These are phyloP conservation scores for Colletotrichum sp. DNA, from an alignment of 2,329 filamentous ascomycete genomes.

Conservation along the genomic window DNA sequence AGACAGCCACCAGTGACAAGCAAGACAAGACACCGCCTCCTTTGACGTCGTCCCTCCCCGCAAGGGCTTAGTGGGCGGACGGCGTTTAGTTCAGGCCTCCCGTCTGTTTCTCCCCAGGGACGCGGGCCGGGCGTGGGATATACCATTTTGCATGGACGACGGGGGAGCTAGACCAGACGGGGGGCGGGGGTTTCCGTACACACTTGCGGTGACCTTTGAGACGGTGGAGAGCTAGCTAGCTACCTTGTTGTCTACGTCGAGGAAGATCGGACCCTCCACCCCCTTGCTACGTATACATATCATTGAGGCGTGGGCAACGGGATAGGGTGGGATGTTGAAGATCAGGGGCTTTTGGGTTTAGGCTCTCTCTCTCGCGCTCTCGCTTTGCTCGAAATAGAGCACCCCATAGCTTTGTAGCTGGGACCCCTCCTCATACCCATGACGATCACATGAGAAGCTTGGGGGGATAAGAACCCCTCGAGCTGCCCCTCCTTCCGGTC, in stretches of 20 bases:
- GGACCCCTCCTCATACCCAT: background rate
- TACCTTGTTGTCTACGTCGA: background rate
- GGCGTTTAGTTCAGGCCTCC: background rate
- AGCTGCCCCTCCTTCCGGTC: background rate
- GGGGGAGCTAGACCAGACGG: background rate
- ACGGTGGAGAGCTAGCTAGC: background rate
- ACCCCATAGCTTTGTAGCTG: background rate
- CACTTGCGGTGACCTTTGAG: background rate
- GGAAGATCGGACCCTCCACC: background rate
- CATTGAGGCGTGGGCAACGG: background rate
- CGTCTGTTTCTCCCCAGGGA: background rate
- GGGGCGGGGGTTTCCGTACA: background rate
- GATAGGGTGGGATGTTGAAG: background rate
- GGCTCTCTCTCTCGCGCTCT: background rate
- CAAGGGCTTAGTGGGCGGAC: background rate
- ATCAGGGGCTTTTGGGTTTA: background rate
- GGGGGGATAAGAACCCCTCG: conserved; percentile 7
- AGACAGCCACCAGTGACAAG: background rate
- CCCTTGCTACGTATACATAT: background rate
- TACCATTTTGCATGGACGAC: background rate
- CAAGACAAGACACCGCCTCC: background rate
- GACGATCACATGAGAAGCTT: conserved; percentile 11
- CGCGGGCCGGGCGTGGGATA: background rate
- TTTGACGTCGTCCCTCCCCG: background rate
- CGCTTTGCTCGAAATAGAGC: background rate